Base-by-base conservation (phyloP, 2,329 filamentous ascomycete genomes). In the Apiospora arundinis region DNA sequence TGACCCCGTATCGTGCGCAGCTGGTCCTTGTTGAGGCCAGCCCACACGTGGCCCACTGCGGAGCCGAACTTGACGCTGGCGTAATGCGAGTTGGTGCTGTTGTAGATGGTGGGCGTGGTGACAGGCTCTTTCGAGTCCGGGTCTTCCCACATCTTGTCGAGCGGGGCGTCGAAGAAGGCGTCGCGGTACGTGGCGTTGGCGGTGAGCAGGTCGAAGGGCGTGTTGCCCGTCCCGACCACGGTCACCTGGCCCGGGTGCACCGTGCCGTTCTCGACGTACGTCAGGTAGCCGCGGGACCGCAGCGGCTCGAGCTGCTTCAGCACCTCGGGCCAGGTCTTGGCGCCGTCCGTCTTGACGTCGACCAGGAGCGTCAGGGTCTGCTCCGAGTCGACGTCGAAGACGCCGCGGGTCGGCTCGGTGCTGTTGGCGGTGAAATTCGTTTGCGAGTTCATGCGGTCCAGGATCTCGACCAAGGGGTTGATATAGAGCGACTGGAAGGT, bases 221-320 rank as follows among this genome's bases (percentile, higher is more conserved):
- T 87, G 74, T 88, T 88, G 16, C 92, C 92, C 1, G 91, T 93
- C 1, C 88, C 91, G 1, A 94, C 90, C 1, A 94, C 87, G 0
- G 92, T 94, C 46, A 94, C 80, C 0, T 90, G 89, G 0, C 91
- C 83, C 28, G 82, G 77, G 48, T 87, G 79, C 2, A 92, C 77
- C 21, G 82, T 77, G 21, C 83, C 85, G 67, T 90, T 83, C 32
- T 88, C 82, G 69, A 88, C 85, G 72, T 82, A 85, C 16, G 84
- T 87, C 25, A 92, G 78, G 85, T 86, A 93, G n/a, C 86, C 86
- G 52, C 82, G 83, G 52, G 87, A 81, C 4, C 90, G 84, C 8
- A 94, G 83, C 1, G 90, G 87, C 70, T 88, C 82, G 0, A 93
- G 84, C 70, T 91, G 87, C 44, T 82, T 77, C 21, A 88, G 74